These are phyloP conservation scores for Wickerhamiella domercqiae DNA, from an alignment of 805 yeast species.

Conservation along the genomic window DNA sequence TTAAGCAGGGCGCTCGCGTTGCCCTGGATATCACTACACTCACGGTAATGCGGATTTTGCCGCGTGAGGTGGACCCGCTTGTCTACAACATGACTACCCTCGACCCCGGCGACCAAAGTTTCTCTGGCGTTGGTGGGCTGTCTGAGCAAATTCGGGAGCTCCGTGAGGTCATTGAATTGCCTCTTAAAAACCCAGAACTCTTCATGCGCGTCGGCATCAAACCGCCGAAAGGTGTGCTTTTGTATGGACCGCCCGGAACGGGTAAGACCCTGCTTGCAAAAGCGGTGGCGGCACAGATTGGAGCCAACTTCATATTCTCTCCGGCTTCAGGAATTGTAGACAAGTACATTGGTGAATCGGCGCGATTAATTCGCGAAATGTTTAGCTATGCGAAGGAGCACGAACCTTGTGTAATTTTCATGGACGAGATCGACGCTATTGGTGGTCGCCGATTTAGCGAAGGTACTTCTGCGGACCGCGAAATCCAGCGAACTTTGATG, in stretches of 20 bases:
- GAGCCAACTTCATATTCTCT: conserved; percentile 94
- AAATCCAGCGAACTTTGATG: conserved; percentile 95
- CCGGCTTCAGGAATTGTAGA: conserved; percentile 98
- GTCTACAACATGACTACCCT: conserved; percentile 97
- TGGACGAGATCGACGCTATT: conserved; percentile 98
- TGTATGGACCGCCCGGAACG: conserved; percentile 98
- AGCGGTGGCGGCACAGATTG: conserved; percentile 97
- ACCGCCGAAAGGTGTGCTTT: conserved; percentile 95
- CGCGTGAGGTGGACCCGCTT: conserved; percentile 95
- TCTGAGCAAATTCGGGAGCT: conserved; percentile 91
- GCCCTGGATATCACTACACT: conserved; percentile 95
- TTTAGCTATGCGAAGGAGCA: conserved; percentile 95
- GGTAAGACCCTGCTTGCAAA: conserved; percentile 93
- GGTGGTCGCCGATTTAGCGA: conserved; percentile 97
- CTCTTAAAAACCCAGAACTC: conserved; percentile 91
- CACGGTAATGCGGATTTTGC: conserved; percentile 92
- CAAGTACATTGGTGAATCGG: conserved; percentile 95
- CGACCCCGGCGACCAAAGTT: conserved; percentile 94
- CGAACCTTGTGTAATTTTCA: conserved; percentile 93
- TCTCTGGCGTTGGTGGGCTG: conserved; percentile 90
- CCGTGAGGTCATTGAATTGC: conserved; percentile 94
- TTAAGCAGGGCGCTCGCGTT: conserved; percentile 89
- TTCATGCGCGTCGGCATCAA: conserved; percentile 92
- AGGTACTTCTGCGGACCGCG: conserved; percentile 98
- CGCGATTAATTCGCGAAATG: conserved; percentile 93